These are phyloP conservation scores for Solanum bulbocastanum DNA, from an alignment of 257 asterid genomes.

Conservation along the genomic window DNA sequence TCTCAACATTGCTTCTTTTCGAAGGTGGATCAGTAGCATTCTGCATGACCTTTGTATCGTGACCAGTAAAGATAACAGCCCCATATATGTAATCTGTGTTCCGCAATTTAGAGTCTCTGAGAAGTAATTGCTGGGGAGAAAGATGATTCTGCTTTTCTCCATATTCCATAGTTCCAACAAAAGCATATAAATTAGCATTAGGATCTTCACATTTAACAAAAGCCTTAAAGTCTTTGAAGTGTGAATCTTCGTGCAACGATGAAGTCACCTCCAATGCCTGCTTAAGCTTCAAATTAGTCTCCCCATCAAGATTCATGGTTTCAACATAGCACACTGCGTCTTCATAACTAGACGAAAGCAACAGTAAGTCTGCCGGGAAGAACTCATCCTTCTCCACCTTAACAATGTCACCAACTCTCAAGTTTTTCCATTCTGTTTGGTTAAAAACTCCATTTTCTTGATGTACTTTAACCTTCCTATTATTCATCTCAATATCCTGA, in stretches of 20 bases:
- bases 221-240: constrained; percentile 45
- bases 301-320: constrained; percentile 96
- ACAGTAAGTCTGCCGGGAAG: constrained; percentile 78
- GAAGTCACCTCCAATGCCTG: constrained; percentile 66
- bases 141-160: constrained; percentile 52
- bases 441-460: constrained; percentile 46
- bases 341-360: constrained; percentile 82
- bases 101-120: constrained; percentile 76
- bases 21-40: constrained; percentile 88
- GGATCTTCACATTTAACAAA: constrained; percentile 83
- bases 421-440: constrained; percentile 62
- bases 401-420: constrained; percentile 82
- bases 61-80: constrained; percentile 83
- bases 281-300: constrained; percentile 80
- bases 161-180: constrained; percentile 70
- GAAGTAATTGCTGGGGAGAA: constrained; percentile 81
- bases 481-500: constrained; percentile 83
- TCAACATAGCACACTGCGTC: constrained; percentile 92
- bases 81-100: constrained; percentile 73
- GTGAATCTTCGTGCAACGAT: constrained; percentile 32
- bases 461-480: constrained; percentile 65
- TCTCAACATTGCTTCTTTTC: constrained; percentile 84
- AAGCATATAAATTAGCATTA: constrained; percentile 71
- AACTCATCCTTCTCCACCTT: constrained; percentile 79
- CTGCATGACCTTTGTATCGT: constrained; percentile 84